These are phyloP conservation scores for Testicularia cyperi DNA, from an alignment of 1,284 basidiomycete genomes.

Conservation along the genomic window DNA sequence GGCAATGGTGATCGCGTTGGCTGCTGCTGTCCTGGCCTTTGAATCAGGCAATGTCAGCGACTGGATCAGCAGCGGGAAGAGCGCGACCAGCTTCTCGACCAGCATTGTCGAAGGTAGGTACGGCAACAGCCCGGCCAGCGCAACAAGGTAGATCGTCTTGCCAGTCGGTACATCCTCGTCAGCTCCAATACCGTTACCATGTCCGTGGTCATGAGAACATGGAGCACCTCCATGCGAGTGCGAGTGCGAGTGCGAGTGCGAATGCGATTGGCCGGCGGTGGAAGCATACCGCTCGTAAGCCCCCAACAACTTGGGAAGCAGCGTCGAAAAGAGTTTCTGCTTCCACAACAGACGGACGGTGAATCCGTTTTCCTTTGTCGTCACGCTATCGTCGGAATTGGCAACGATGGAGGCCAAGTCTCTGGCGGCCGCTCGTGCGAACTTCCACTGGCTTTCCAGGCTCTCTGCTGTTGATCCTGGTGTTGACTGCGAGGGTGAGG, in stretches of 20 bases:
- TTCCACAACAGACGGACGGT: slow-evolving; percentile 64
- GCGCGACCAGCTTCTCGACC: slow-evolving; percentile 62
- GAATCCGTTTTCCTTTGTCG: slow-evolving; percentile 46
- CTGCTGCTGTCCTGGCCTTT: slow-evolving; percentile 74
- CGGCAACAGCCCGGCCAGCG: slow-evolving; percentile 78
- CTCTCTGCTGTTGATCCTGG: no score
- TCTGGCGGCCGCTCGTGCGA: slow-evolving; percentile 13
- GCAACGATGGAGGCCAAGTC: slow-evolving; percentile 27
- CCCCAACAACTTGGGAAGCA: slow-evolving; percentile 76
- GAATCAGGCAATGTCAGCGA: slow-evolving; percentile 76
- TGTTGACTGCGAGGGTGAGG: no score
- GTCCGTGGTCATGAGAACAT: slow-evolving; percentile 3
- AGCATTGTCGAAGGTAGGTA: slow-evolving; percentile 71
- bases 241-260: not conserved
- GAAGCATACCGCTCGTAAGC: no score
- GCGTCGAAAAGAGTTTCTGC: slow-evolving; percentile 76
- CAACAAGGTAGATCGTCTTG: slow-evolving; percentile 76
- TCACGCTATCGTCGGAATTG: slow-evolving; percentile 32
- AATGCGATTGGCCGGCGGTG: slow-evolving; percentile 2
- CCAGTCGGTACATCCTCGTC: slow-evolving; percentile 41
- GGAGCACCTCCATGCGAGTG: not conserved
- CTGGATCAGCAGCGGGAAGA: slow-evolving; percentile 84
- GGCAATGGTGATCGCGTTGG: slow-evolving; percentile 75
- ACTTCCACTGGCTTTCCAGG: no score
- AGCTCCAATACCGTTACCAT: not conserved